Conservation (phyloP, 345 rosid species). For the Hypericum androsaemum region DNA sequence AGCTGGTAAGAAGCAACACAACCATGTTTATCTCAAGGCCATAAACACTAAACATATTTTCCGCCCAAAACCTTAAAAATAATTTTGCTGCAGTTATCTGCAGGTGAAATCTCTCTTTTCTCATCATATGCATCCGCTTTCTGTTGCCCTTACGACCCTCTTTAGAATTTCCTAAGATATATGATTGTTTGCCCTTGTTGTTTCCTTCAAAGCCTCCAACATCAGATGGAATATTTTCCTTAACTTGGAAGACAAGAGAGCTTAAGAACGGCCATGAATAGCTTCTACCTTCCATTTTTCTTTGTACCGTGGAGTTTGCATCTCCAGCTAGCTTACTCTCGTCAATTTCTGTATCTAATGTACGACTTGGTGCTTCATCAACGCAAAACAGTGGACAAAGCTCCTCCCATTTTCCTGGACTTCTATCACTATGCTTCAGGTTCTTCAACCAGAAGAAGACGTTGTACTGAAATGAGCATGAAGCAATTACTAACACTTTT, state of each 20-base stretch:
- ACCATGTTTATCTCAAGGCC: conserved; percentile 44
- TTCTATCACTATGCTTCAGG: conserved; percentile 10
- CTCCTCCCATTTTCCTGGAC: conserved; percentile 26
- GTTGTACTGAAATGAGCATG: conserved; percentile 34
- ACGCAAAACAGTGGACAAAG: conserved; percentile 28
- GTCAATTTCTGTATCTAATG: conserved; percentile 8
- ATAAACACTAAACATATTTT: conserved; percentile 32
- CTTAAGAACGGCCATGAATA: conserved; percentile 19
- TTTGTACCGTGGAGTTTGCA: conserved; percentile 8
- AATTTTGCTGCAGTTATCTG: conserved; percentile 26
- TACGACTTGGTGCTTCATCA: conserved; percentile 18
- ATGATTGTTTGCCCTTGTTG: conserved; percentile 16
- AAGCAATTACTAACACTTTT: conserved; percentile 28
- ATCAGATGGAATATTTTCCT: conserved; percentile 10
- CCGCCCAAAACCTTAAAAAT: conserved; percentile 27
- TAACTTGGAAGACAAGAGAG: conserved; percentile 9
- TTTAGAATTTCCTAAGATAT: conserved; percentile 22
- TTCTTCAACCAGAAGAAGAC: conserved; percentile 32
- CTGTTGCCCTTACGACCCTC: conserved; percentile 29
- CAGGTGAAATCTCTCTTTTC: conserved; percentile 32
- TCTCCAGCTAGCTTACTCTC: conserved; percentile 9
- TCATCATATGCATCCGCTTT: conserved; percentile 21
- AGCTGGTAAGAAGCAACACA: conserved; percentile 37
- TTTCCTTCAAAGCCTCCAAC: conserved; percentile 4
- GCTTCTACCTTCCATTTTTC: conserved; percentile 12